Conservation (phyloP, 176 grass and related monocot genomes). For the Poa pratensis region DNA sequence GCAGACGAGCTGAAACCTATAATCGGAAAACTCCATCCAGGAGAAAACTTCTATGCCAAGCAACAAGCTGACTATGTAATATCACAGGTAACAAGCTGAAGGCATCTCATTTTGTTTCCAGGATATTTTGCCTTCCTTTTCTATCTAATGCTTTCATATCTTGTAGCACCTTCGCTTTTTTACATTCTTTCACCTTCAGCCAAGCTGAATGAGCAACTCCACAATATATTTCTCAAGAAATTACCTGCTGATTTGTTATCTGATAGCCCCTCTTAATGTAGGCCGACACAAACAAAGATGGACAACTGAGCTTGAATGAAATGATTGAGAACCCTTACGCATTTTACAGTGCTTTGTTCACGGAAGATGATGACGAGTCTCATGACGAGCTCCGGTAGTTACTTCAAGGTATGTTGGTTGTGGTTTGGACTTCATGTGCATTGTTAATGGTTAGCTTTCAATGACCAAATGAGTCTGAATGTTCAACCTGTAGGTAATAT, state of each 20-base stretch:
- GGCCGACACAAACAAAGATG: constrained; percentile 91
- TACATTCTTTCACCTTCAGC: constrained; percentile 18
- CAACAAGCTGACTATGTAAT: constrained; percentile 92
- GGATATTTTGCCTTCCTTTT: constrained; percentile 1
- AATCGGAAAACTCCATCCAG: constrained; percentile 79
- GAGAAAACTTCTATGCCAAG: constrained; percentile 84
- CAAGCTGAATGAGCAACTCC: constrained; percentile 27
- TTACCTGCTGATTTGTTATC: constrained; percentile 12
- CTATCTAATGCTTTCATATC: constrained; percentile 1
- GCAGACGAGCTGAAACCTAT: constrained; percentile 73
- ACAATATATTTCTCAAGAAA: background rate
- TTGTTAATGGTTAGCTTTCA: constrained; percentile 4
- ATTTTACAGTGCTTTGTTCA: constrained; percentile 89
- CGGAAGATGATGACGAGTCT: constrained; percentile 74
- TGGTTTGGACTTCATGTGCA: background rate
- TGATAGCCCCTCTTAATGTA: constrained; percentile 39
- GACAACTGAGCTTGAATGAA: constrained; percentile 75
- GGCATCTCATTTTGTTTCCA: constrained; percentile 21
- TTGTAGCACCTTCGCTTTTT: constrained; percentile 33
- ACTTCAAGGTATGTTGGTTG: constrained; percentile 17
- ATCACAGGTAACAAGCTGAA: constrained; percentile 64
- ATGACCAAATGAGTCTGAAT: background rate
- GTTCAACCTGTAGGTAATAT: constrained; percentile 12
- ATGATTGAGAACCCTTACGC: constrained; percentile 95
- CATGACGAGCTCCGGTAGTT: constrained; percentile 93